phyloP scores from a whole-genome alignment of 176 grass and related monocot species.

The Aegilops sharonensis region DNA sequence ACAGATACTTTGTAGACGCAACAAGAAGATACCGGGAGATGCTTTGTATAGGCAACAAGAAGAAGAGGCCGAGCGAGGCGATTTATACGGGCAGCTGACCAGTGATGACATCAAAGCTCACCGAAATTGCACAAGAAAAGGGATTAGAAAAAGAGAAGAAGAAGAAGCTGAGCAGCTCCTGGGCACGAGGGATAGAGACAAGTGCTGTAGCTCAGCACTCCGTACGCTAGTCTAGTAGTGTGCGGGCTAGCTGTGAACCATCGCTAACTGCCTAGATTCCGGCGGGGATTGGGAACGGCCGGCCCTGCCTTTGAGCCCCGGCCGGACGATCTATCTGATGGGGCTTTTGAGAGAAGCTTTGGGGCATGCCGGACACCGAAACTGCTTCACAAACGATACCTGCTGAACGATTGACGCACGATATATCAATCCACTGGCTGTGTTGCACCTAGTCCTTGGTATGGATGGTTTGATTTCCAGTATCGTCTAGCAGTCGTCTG shows the following conservation, averaged over 20 bases:
- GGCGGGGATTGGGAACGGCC: constrained; percentile 1
- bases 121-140: not conserved
- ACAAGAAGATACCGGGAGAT: constrained; percentile 9
- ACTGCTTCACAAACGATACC: too few relatives aligned
- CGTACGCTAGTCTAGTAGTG: not conserved
- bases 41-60: constrained; percentile 14
- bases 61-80: not conserved
- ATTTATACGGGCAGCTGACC: constrained; percentile 16
- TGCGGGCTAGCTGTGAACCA: constrained; percentile 7
- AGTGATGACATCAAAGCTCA: not conserved
- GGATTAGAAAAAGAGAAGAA: not conserved
- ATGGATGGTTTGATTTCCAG: too few relatives aligned
- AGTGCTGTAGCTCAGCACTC: not conserved
- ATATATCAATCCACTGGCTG: too few relatives aligned
- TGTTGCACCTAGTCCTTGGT: too few relatives aligned
- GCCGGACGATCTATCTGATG: not conserved
- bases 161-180: not conserved
- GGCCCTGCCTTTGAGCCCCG: not conserved
- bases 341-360: not conserved
- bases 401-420: too few relatives aligned
- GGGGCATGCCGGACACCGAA: not conserved
- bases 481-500: too few relatives aligned
- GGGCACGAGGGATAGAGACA: not conserved
- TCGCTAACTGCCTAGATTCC: not conserved
- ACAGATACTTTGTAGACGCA: not conserved